Base-by-base conservation (phyloP, 208 protist genomes). In the Wallacemonas sp. region DNA sequence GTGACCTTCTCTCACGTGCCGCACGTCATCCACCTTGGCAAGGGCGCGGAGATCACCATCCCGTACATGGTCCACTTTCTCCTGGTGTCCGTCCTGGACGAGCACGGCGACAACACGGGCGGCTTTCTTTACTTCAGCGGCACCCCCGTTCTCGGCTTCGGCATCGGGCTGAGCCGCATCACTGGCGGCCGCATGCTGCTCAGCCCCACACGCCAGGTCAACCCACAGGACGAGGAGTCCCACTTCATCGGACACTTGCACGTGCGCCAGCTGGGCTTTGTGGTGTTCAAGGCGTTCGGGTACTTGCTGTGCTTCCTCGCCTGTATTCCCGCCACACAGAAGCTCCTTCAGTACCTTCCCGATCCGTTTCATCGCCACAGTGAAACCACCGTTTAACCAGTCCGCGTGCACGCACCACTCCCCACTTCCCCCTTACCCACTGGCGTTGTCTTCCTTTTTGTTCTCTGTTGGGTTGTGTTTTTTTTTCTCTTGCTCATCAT, bases 101-200 rank as follows among this genome's bases (percentile, higher is more conserved):
- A 94, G 75, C 74, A 82, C 65, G 88, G 85, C 29, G 73, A 92
- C 67, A 79, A 74, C 55, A 91, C 88, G 9, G 88, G 88, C 46
- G 82, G 85, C 66, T 91, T 83, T 56, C 66, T 94, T 27, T 94
- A 94, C 76, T 87, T 92, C 29, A 90, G 83, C 64, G 88, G 88
- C 27, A 94, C 88, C 21, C 88, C 88, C n/a, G 67, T 87, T 65
- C 61, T 90, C 6, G 88, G 88, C 17, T 88, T 94, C 65, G 88
- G 83, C 12, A 78, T 66, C 2, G 85, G 88, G 21, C 72, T 89
- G 21, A 85, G 70, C 55, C 76, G 73, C 49, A 83, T 94, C 52
- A 62, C 32, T 0, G 67, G 78, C 1, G 88, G 88, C 3, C 88
- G 90, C 61, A 66, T 94, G 39, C 80, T 91, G 21, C 70, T 94